These are phyloP conservation scores for Apiospora arundinis DNA, from an alignment of 2,329 filamentous ascomycete species.

Conservation along the genomic window DNA sequence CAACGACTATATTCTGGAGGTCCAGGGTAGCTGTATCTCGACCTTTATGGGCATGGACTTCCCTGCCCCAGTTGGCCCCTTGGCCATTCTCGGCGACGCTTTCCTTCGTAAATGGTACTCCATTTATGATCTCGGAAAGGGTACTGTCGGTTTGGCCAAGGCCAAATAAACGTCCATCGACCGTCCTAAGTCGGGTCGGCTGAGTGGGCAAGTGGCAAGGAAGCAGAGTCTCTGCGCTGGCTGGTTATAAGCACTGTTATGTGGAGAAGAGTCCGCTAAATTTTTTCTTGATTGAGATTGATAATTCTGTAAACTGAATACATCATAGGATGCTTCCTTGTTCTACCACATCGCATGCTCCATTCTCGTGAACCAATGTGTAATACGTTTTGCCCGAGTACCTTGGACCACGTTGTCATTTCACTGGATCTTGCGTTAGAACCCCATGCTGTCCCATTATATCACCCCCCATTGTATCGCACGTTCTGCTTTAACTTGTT, in stretches of 20 bases:
- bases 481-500: too few species aligned
- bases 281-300: neutral
- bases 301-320: neutral
- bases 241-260: neutral
- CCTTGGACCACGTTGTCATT: too few species aligned
- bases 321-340: neutral
- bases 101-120: conserved; percentile 90
- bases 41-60: conserved; percentile 98
- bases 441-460: too few species aligned
- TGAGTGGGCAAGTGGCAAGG: neutral
- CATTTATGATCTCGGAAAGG: conserved; percentile 92
- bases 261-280: neutral
- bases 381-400: too few species aligned
- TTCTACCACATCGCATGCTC: neutral
- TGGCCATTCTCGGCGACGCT: conserved; percentile 92
- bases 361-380: too few species aligned
- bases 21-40: conserved; percentile 94
- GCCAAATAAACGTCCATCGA: conserved; percentile 60
- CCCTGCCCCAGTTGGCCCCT: conserved; percentile 84
- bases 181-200: neutral
- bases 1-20: conserved; percentile 94
- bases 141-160: conserved; percentile 87
- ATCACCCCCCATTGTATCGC: too few species aligned
- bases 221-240: neutral
- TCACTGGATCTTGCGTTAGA: too few species aligned